These are phyloP conservation scores for Talaromyces ruber DNA, from an alignment of 495 filamentous ascomycete species.

Conservation along the genomic window DNA sequence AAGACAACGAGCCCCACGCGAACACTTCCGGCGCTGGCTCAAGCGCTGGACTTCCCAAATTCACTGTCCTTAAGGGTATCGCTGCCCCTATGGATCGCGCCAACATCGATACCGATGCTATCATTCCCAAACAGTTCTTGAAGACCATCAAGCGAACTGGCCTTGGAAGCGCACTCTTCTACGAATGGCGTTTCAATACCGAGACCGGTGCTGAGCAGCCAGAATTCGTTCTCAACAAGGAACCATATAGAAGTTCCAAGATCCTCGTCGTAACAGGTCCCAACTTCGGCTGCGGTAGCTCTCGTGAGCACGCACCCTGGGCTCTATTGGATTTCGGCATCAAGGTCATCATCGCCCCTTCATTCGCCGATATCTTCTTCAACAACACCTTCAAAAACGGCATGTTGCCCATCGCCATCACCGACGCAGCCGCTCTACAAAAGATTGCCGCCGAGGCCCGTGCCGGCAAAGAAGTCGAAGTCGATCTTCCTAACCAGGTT, in stretches of 20 bases:
- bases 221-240: slow-evolving; percentile 84
- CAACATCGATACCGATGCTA: slow-evolving; percentile 96
- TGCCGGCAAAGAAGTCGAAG: slow-evolving; percentile 78
- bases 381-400: slow-evolving; percentile 99
- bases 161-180: slow-evolving; percentile 80
- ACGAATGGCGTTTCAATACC: slow-evolving; percentile 63
- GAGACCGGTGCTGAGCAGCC: slow-evolving; percentile 63
- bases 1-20: slow-evolving; percentile 56
- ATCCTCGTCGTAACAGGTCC: slow-evolving; percentile 88
- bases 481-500: slow-evolving; percentile 80
- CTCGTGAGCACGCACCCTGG: slow-evolving; percentile 95
- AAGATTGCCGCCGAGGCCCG: slow-evolving; percentile 71
- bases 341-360: slow-evolving; percentile 84
- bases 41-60: slow-evolving; percentile 67
- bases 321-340: slow-evolving; percentile 95
- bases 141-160: slow-evolving; percentile 99
- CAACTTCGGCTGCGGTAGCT: slow-evolving; percentile 94
- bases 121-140: slow-evolving; percentile 98
- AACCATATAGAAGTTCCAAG: slow-evolving; percentile 76
- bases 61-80: slow-evolving; percentile 72
- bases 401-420: slow-evolving; percentile 84
- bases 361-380: slow-evolving; percentile 96
- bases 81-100: slow-evolving; percentile 79
- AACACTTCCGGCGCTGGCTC: slow-evolving; percentile 43
- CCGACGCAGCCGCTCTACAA: slow-evolving; percentile 54